Evolutionary conservation across 768 basidiomycete species (phyloP), one percentile per base, ranked within the genome.

Genomic region (Russula foetens): DNA sequence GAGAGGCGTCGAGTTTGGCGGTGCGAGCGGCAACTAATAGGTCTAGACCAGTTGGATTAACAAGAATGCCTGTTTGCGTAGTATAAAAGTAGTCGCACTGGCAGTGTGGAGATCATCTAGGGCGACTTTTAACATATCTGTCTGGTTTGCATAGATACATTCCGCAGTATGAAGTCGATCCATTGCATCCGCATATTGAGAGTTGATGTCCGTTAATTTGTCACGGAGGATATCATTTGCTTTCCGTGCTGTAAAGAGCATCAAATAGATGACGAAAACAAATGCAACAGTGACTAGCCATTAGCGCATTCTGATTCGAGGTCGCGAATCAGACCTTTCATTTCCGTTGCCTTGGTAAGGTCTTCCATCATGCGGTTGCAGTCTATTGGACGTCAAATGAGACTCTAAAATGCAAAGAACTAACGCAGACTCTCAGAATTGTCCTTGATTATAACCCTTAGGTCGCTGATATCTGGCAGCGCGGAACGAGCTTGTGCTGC

Each of bases 141-240:
- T 52, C 24, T 65, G 53, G 46, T 46, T 55, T 43, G 53, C 26
- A 26, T 64, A 47, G n/a, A 39, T 43, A 39, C 23, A 26, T 45
- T 66, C 63, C 5, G 21, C 44, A 14, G 26, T 41, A n/a, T 54
- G 59, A 19, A 64, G 35, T 17, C 65, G 65, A 21, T 58, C 59
- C 41, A 52, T 53, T 26, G 53, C 65, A 43, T 66, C 63, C 5
- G 47, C 48, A 38, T 61, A 57, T 50, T 66, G 65, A 49, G 65
- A 66, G 12, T 56, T 52, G 14, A 66, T 26, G 46, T 65, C 63
- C 12, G 65, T 66, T 54, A 66, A 45, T 46, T 66, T 66, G 24
- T 66, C 65, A 23, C 59, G 65, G 17, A 66, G 59, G 1, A 66
- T 54, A 39, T 66, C 65, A 24, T 66, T 66, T 15, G 65, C 63